Conservation (phyloP, 495 filamentous ascomycete species). For the Aspergillus diversus region DNA sequence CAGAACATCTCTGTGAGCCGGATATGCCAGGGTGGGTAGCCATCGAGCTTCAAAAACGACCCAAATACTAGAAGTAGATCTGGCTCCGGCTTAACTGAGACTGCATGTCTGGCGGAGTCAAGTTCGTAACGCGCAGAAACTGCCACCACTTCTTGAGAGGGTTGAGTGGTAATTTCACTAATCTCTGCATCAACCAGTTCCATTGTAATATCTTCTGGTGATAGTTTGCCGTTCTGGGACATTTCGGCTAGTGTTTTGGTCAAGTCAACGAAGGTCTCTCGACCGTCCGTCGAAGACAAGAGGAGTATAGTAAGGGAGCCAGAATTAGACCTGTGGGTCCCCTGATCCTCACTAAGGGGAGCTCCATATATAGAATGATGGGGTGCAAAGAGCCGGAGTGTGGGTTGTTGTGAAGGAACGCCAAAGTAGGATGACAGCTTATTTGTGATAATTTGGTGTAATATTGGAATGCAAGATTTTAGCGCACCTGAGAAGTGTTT, state of each 20-base stretch:
- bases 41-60: conserved; percentile 76
- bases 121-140: conserved; percentile 1
- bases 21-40: conserved; percentile 96
- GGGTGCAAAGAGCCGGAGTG: conserved; percentile 74
- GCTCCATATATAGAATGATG: conserved; percentile 54
- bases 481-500: conserved; percentile 64
- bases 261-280: conserved; percentile 90
- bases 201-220: conserved; percentile 73
- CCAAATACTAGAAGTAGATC: conserved; percentile 88
- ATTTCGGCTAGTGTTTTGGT: conserved; percentile 94
- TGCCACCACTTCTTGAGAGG: conserved; percentile 27
- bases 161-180: conserved; percentile 56
- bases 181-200: conserved; percentile 93
- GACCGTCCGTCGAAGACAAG: conserved; percentile 83
- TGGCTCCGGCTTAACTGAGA: conserved; percentile 63
- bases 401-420: conserved; percentile 58
- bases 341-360: conserved; percentile 7
- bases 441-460: conserved; percentile 70
- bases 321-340: conserved; percentile 25
- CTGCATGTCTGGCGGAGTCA: neutral
- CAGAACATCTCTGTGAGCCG: conserved; percentile 91
- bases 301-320: conserved; percentile 79
- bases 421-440: conserved; percentile 88
- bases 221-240: conserved; percentile 85
- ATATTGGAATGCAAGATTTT: conserved; percentile 79